Base-by-base conservation (phyloP, 2,329 filamentous ascomycete species). In the Phialophora chinensis region DNA sequence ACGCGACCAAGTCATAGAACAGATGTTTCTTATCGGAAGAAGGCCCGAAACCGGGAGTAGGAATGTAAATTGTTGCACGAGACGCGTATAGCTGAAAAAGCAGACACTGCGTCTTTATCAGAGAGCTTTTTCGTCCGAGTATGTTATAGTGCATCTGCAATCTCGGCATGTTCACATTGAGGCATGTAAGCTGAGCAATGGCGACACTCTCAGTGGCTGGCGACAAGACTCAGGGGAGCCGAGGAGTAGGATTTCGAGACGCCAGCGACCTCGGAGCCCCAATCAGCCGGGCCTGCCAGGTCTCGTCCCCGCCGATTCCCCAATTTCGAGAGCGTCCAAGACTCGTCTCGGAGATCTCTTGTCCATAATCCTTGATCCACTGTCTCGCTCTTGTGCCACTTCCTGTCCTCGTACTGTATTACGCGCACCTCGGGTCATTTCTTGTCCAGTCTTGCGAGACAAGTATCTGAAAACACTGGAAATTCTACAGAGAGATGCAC, bases 1-100 rank as follows among this genome's bases (percentile, higher is more conserved):
- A 77, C 55, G 35, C 52, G 31, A 25, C 54, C 17, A 25, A n/a
- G 12, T 27, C 20, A 5, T 38, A 27, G 31, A 56, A 44, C 3
- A 53, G 20, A 31, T 42, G 14, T 5, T n/a, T 7, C 17, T 14
- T 17, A 42, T 42, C 38, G 38, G 38, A 42, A 12, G 17, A 14
- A 17, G 14, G 14, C 31, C 31, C 7, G 2, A 31, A 31, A 31
- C 8, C 31, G 7, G 31, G 31, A 31, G 8, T 44, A 7, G 38
- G 17, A 42, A 42, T 42, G 35, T 17, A 42, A 42, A 17, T 42
- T 17, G 35, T 38, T 38, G 35, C 35, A 17, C 2, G 5, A 2
- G 35, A 12, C 12, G 4, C 17, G 7, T 42, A 4, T 42, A 42
- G 38, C 17, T 42, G 14, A 17, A 42, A 42, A 42, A 42, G 6